Base-by-base conservation (phyloP, 805 yeast species). In the Starmerella bacillaris region DNA sequence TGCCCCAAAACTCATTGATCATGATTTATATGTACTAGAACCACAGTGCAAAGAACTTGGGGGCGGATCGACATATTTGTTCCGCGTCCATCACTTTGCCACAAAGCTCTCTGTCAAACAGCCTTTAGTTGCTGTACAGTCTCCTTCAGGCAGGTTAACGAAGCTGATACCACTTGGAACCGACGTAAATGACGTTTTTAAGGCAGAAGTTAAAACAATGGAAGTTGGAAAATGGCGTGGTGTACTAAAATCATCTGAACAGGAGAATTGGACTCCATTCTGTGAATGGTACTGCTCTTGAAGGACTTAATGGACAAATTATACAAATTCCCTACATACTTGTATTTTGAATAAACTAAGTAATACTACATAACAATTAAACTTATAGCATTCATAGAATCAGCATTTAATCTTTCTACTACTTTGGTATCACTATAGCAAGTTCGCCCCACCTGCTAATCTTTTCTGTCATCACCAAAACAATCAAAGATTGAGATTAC, bases 211-310 rank as follows among this genome's bases (percentile, higher is more conserved):
- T 18, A 67, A 67, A 38, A 62, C 80, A 37, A 67, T 65, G 41
- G 94, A 84, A 51, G 53, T 58, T 1, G 98, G 98, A 2, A 53
- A 65, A 14, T 89, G 94, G 80, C 66, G 84, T 38, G 86, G 82
- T 2, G 65, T 84, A 31, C 80, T 80, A 0, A 68, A 77, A 27
- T 75, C 80, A 7, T 86, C 80, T 42, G 68, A 73, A 27, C 79
- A 78, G 3, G 65, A 65, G 36, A 74, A 82, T 36, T 79, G 93
- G 80, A 76, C 82, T 48, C 80, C 78, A 3, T 82, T 79, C 57
- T 83, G 92, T 11, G 94, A 83, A 55, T 86, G 98, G 98, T 43
- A 6, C 29, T 26, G 29, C 14, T 26, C 29, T 7, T 26, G 16
- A 11, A n/a, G n/a, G n/a, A n/a, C n/a, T n/a, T n/a, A n/a, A n/a